Base-by-base conservation (phyloP, 805 yeast genomes). In the Ogataea methanolica region DNA sequence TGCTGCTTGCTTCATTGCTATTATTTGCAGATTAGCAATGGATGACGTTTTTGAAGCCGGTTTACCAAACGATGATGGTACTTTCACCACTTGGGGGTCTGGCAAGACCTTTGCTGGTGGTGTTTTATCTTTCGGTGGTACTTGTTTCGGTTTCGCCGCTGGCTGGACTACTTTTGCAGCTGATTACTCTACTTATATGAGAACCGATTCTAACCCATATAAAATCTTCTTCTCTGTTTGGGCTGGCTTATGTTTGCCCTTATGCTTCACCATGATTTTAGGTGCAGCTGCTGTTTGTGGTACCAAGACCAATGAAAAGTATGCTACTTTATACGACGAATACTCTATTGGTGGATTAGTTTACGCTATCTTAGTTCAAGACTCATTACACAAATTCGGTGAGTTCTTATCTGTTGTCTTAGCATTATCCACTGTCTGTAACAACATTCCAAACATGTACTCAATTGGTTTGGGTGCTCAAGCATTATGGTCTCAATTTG, bases 131-230 rank as follows among this genome's bases (percentile, higher is more conserved):
- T 88, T 85, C 56, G 96, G 96, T 63, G 83, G 90, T 66, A 69
- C 94, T 39, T 66, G 86, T 53, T 90, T 79, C 59, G 97, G 97
- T 53, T 90, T 84, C 61, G 95, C 96, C 43, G 79, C 96, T 46
- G 97, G 97, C 53, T 90, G 97, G 97, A 80, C 95, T 47, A 83
- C 96, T 17, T 88, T 83, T 58, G 94, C 97, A 26, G 81, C 96
- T 44, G 97, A 90, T 70, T 91, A 90, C 71, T 88, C 96, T 43
- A 89, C 85, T 40, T 91, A 88, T 72, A 88, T 86, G 78, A 88
- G 85, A 55, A 72, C 77, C 58, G 75, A 78, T 60, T 80, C 83
- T 53, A 78, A 76, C 66, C 71, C 79, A 39, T 53, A 56, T 61
- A 82, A 73, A 62, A 73, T 88, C 47, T 89, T 88, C 71, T 64